A percentile compares a stretch with the other conserved stretches of the same genome.
Evolutionary conservation across 495 filamentous ascomycete genomes (phyloP).

Genomic region (Neurospora sp.): DNA sequence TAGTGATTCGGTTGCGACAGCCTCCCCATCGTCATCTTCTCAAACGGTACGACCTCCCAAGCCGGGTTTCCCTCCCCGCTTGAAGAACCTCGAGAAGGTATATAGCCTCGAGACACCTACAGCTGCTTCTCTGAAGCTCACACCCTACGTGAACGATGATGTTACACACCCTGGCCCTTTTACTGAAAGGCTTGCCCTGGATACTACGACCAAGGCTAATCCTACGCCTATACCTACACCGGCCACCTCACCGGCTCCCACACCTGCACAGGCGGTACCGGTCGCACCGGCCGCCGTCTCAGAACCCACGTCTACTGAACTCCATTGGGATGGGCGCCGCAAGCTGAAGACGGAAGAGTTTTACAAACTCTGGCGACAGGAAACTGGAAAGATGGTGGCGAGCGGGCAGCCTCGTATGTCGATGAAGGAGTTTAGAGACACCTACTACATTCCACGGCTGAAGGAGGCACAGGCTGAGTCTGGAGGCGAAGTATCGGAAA

Average conservation of each 20-base stretch:
- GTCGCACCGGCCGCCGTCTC: neutral
- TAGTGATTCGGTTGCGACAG: neutral
- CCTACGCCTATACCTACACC: constrained; percentile 11
- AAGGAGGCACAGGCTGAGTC: constrained; percentile 6
- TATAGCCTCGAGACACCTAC: constrained; percentile 13
- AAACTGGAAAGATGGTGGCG: constrained; percentile 7
- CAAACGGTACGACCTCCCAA: neutral
- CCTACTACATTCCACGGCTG: constrained; percentile 10
- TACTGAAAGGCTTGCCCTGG: constrained; percentile 15
- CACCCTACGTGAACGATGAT: constrained; percentile 18
- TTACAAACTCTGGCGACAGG: constrained; percentile 10
- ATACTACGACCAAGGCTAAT: neutral
- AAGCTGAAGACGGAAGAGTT: constrained; percentile 12
- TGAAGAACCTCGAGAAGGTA: constrained; percentile 11
- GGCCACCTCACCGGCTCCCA: constrained; percentile 5
- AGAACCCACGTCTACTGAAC: neutral
- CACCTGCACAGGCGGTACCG: neutral
- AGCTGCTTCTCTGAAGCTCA: constrained; percentile 9
- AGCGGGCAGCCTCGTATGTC: constrained; percentile 10
- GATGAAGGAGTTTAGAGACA: constrained; percentile 13
- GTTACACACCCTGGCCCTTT: constrained; percentile 16
- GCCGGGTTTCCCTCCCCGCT: constrained; percentile 6
- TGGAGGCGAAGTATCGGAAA: neutral
- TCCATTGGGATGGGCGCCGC: constrained; percentile 14
- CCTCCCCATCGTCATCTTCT: neutral